These are phyloP conservation scores for Rosellinia necatrix DNA, from an alignment of 2,329 filamentous ascomycete genomes.

Conservation along the genomic window DNA sequence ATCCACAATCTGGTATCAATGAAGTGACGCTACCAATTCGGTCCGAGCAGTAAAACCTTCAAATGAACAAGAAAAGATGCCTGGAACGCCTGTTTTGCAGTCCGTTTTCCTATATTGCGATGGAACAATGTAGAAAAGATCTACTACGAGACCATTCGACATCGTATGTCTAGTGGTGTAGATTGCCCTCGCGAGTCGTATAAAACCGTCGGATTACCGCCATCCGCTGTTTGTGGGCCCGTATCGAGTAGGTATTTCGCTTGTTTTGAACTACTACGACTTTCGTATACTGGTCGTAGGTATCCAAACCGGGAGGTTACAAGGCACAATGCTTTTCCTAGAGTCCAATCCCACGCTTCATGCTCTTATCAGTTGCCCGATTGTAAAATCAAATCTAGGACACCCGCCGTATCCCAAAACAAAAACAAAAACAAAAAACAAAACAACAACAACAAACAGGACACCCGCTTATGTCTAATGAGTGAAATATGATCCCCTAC, in stretches of 20 bases:
- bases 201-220: not conserved
- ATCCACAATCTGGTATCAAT: slow-evolving; percentile 24
- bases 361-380: slow-evolving; percentile 37
- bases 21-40: slow-evolving; percentile 3
- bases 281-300: not conserved
- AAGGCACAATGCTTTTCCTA: slow-evolving; percentile 24
- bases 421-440: slow-evolving; percentile 16
- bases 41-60: slow-evolving; percentile 1
- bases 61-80: slow-evolving; percentile 7
- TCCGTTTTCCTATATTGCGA: slow-evolving; percentile 3
- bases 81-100: slow-evolving; percentile 12
- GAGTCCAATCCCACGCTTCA: slow-evolving; percentile 18
- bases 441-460: slow-evolving; percentile 16
- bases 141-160: slow-evolving; percentile 9
- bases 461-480: slow-evolving; percentile 16
- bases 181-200: not conserved
- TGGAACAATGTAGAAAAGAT: slow-evolving; percentile 13
- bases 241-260: slow-evolving; percentile 7
- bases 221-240: slow-evolving; percentile 1
- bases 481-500: slow-evolving; percentile 8
- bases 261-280: slow-evolving; percentile 1
- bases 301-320: slow-evolving; percentile 20
- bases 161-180: not conserved
- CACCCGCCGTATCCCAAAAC: slow-evolving; percentile 16
- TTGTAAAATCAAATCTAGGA: slow-evolving; percentile 34